Evolutionary conservation across 2,329 filamentous ascomycete genomes (phyloP).

Genomic region (Fonsecaea pedrosoi): DNA sequence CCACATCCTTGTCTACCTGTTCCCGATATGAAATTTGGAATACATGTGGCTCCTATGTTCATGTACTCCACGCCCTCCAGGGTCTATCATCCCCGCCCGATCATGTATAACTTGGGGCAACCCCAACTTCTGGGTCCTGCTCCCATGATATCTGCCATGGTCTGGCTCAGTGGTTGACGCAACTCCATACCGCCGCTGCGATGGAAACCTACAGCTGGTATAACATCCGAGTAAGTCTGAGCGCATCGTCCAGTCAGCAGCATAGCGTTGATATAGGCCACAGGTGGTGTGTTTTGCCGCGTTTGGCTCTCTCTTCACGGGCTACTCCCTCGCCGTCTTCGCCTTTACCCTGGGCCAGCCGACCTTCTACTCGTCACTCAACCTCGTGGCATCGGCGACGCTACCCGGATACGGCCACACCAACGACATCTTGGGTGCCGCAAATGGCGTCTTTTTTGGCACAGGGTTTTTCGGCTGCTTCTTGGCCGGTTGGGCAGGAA

Average conservation of each 20-base stretch:
- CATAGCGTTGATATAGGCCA: not conserved
- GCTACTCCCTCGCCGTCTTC: conserved; percentile 46
- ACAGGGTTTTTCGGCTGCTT: conserved; percentile 48
- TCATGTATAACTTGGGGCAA: too few species aligned
- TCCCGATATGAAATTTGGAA: too few species aligned
- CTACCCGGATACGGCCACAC: conserved; percentile 50
- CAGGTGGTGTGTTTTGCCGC: conserved; percentile 44
- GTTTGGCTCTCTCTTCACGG: conserved; percentile 44
- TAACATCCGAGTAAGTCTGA: conserved; percentile 16
- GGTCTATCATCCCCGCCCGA: too few species aligned
- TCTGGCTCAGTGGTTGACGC: too few species aligned
- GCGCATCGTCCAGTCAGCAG: not conserved
- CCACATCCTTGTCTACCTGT: too few species aligned
- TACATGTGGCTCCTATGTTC: too few species aligned
- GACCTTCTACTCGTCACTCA: conserved; percentile 52
- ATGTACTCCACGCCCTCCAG: too few species aligned
- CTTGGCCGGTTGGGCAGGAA: conserved; percentile 48
- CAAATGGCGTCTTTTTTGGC: conserved; percentile 54
- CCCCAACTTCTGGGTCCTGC: too few species aligned
- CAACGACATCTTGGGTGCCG: conserved; percentile 50
- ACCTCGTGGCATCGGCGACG: conserved; percentile 45
- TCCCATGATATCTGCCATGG: not conserved
- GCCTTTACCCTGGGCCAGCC: conserved; percentile 55
- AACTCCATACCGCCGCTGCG: not conserved
- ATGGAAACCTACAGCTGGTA: conserved; percentile 23